Evolutionary conservation across 2,329 filamentous ascomycete genomes (phyloP).

Genomic region (Claviceps humidiphila): DNA sequence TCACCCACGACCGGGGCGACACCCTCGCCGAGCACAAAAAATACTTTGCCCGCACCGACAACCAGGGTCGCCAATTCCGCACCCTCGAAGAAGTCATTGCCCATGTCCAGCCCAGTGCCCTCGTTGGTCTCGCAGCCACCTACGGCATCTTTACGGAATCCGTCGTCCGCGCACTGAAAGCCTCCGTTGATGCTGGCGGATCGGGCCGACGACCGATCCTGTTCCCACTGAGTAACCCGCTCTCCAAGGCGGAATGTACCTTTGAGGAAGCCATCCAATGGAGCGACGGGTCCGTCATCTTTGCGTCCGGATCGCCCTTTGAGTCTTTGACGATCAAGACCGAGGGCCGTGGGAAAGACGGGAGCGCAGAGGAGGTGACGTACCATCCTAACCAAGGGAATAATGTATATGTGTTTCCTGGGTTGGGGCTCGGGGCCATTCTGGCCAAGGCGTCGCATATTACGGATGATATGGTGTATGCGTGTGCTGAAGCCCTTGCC

Average conservation of each 20-base stretch:
- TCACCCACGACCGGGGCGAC: slow-evolving; percentile 86
- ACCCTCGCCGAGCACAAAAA: slow-evolving; percentile 83
- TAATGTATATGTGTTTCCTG: slow-evolving; percentile 89
- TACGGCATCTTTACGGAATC: slow-evolving; percentile 88
- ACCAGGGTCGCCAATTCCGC: slow-evolving; percentile 56
- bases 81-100: slow-evolving; percentile 84
- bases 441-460: slow-evolving; percentile 75
- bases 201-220: slow-evolving; percentile 73
- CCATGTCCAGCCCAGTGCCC: slow-evolving; percentile 85
- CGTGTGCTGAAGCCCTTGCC: slow-evolving; percentile 70
- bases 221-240: slow-evolving; percentile 93
- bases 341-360: slow-evolving; percentile 30
- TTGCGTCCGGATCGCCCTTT: slow-evolving; percentile 93
- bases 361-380: slow-evolving; percentile 35
- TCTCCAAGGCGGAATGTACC: slow-evolving; percentile 93
- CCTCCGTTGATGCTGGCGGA: slow-evolving; percentile 47
- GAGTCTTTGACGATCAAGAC: slow-evolving; percentile 51
- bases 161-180: slow-evolving; percentile 59
- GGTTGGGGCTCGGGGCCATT: slow-evolving; percentile 86
- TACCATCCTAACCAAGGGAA: slow-evolving; percentile 77
- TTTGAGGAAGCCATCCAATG: slow-evolving; percentile 85
- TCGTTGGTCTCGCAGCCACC: slow-evolving; percentile 89
- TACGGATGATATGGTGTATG: slow-evolving; percentile 95
- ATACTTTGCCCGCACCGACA: slow-evolving; percentile 53
- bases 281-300: slow-evolving; percentile 84